Base-by-base conservation (phyloP, 2,329 filamentous ascomycete species). In the Diatrype stigma region DNA sequence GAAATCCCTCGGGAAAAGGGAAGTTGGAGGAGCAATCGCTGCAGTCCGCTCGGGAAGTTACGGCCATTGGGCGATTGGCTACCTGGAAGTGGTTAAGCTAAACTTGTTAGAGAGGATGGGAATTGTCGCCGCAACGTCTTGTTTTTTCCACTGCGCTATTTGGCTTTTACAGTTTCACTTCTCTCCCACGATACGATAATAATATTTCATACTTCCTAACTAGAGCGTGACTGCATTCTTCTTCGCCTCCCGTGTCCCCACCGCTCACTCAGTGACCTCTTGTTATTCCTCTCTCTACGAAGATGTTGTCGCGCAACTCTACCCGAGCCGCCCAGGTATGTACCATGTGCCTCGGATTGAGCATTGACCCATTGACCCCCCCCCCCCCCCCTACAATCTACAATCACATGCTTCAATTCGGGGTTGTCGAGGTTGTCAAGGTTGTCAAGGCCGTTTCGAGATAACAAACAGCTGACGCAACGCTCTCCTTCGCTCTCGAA, bases 251-350 rank as follows among this genome's bases (percentile, higher is more conserved):
- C 42, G 38, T 23, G 12, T n/a, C 21, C 12, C 19, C 26, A 10
- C 26, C 26, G 5, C 26, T 30, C 10, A 10, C 26, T 30, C 26
- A 6, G 10, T 30, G 10, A 30, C 26, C 6, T 30, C n/a, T 6
- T 38, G 16, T 42, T 21, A 17, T 16, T 32, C 10, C 37, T 34
- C 21, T n/a, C 37, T 45, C 8, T 30, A 21, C 22, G 68, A 78
- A 63, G 58, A 84, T 84, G 80, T 67, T 84, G 70, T 82, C 80
- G 68, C 78, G 79, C 71, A 77, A 75, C 71, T 78, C 80, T 65
- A 60, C 75, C 60, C 69, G 77, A 68, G 71, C 78, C 69, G 78
- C 79, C 62, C 77, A 82, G 79, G 80, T 83, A 76, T 60, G 75
- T 73, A 55, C 14, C 53, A 21, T 57, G n/a, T 30, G 22, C 46